A percentile compares a stretch with the other conserved stretches of the same genome.
Evolutionary conservation across 2,329 filamentous ascomycete genomes (phyloP).

Genomic region (Aspergillus candidus): DNA sequence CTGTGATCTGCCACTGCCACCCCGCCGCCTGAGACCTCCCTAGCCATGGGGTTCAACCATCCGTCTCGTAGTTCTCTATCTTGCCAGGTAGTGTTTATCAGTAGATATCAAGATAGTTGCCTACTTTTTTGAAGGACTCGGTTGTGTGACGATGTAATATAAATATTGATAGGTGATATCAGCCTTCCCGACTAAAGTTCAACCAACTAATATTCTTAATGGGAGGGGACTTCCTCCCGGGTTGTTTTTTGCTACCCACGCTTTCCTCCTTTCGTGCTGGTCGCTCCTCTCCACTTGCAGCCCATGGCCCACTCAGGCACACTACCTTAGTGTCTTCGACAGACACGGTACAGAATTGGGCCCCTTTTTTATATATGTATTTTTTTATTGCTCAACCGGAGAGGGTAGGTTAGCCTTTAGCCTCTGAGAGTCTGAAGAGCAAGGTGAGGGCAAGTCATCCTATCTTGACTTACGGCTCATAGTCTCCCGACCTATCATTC

Average conservation of each 20-base stretch:
- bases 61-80: no score
- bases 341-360: conserved; percentile 17
- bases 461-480: no score
- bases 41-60: conserved; percentile 19
- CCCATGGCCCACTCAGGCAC: background rate
- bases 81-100: no score
- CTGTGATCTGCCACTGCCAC: conserved; percentile 24
- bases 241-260: conserved; percentile 19
- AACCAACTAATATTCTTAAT: no score
- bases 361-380: conserved; percentile 11
- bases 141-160: no score
- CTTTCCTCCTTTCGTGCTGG: conserved; percentile 15
- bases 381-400: background rate
- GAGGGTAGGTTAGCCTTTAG: no score
- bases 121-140: no score
- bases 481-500: no score
- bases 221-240: no score
- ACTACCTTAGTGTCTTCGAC: conserved; percentile 12
- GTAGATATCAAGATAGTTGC: no score
- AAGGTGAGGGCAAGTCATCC: no score
- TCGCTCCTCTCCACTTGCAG: conserved; percentile 1
- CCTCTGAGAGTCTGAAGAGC: no score
- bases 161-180: background rate
- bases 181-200: background rate
- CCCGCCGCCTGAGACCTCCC: conserved; percentile 30